Percentiles rank a stretch among this genome's conserved stretches.
phyloP scores from a whole-genome alignment of 345 rosid genomes.

The Sisymbrium altissimum region DNA sequence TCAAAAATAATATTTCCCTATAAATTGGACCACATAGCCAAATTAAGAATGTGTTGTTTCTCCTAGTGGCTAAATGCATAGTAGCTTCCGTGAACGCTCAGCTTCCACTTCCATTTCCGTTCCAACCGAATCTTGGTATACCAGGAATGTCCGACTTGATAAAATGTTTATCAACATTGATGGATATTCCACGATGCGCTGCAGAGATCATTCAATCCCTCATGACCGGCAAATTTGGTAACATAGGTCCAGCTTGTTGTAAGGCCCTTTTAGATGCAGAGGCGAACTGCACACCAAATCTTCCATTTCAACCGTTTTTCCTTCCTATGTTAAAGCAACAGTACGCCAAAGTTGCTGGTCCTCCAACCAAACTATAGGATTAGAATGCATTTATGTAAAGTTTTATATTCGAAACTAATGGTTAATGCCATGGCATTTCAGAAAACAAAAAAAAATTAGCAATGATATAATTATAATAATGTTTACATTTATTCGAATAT shows the following conservation, averaged over 20 bases:
- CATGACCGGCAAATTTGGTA: too few relatives aligned
- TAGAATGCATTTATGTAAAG: neutral
- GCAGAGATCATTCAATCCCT: too few relatives aligned
- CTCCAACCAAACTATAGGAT: neutral
- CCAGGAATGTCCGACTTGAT: neutral
- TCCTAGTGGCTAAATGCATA: neutral
- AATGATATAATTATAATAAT: neutral
- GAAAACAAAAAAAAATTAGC: neutral
- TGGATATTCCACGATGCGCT: too few relatives aligned
- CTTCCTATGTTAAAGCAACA: neutral
- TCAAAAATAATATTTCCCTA: too few relatives aligned
- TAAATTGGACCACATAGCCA: neutral
- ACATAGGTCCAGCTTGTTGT: too few relatives aligned
- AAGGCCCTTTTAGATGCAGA: too few relatives aligned
- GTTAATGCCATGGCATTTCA: neutral
- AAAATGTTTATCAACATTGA: neutral
- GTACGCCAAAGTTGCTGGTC: neutral
- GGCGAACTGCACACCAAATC: too few relatives aligned
- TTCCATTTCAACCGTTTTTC: too few relatives aligned
- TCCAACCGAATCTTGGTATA: neutral
- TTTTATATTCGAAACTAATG: too few relatives aligned
- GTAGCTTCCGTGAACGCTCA: neutral
- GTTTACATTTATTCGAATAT: too few relatives aligned
- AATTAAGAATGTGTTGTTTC: neutral
- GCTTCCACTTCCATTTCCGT: neutral